Base-by-base conservation (phyloP, 768 basidiomycete species). In the Boletellus ananiceps region DNA sequence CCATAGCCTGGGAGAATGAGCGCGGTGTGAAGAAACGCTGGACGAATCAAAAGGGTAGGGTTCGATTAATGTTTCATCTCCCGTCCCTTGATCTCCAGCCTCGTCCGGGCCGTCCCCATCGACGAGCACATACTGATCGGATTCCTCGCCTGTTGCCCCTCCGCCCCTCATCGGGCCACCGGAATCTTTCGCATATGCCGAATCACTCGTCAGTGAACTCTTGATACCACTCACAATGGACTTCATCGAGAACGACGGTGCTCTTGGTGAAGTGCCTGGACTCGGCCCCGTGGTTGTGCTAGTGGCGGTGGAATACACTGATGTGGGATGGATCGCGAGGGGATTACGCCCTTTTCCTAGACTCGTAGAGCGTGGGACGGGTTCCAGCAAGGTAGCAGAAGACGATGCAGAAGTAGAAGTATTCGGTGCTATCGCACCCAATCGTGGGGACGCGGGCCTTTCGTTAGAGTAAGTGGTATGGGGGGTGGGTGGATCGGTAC, bases 71-170 rank as follows among this genome's bases (percentile, higher is more conserved):
- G 55, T 52, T 38, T 57, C 60, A 14, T 57, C 59, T 4, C 45
- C 53, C 40, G 46, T 51, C 18, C 47, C 52, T 41, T 19, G 56
- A 40, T 52, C 48, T 7, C 5, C 27, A 27, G 8, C 16, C 19
- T 46, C 51, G 18, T 33, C 50, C 35, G 51, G 52, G 7, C 46
- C 50, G 19, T 57, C 34, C 0, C 54, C 67, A 13, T 61, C 43
- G 18, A 69, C 62, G 40, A 68, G 48, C 0, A 68, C 51, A 21
- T 60, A 69, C 33, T 52, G 65, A 4, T 61, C 64, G 2, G 54
- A 51, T 43, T 47, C 61, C 34, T 49, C 58, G 5, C 48, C 50
- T 2, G 41, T 35, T n/a, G 38, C 34, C 34, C 37, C 25, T 1
- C 31, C 37, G 14, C 9, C 25, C 37, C 31, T 35, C 21, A 47